Evolutionary conservation across 148 eudicot genomes (phyloP).

Genomic region (Chenopodium album): DNA sequence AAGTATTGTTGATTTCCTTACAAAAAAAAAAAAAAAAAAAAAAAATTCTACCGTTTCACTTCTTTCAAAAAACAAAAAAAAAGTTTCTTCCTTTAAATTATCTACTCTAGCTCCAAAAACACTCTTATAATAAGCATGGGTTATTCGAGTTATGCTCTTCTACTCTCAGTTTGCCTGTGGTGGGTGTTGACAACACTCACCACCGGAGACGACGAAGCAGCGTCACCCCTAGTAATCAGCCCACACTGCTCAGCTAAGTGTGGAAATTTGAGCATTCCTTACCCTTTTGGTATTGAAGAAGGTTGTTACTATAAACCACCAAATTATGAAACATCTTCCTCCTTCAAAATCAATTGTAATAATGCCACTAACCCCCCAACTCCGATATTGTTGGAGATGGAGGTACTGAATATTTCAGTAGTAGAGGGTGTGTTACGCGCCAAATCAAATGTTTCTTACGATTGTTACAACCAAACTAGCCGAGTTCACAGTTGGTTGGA

Average conservation of each 20-base stretch:
- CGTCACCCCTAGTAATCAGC: background rate
- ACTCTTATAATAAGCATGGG: too few species aligned
- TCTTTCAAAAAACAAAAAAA: too few species aligned
- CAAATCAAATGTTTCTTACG: background rate
- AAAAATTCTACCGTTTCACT: too few species aligned
- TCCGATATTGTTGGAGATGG: background rate
- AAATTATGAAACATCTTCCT: background rate
- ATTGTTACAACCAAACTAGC: background rate
- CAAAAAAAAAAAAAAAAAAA: too few species aligned
- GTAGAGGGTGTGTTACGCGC: background rate
- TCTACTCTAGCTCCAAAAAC: too few species aligned
- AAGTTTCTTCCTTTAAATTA: too few species aligned
- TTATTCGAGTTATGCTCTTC: too few species aligned
- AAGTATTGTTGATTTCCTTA: too few species aligned
- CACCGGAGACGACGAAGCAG: background rate
- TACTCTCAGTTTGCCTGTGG: too few species aligned
- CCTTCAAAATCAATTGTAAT: background rate
- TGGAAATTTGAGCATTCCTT: slow-evolving; percentile 24
- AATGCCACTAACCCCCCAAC: background rate
- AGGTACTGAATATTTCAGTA: background rate
- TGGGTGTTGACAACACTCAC: background rate
- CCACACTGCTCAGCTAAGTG: slow-evolving; percentile 18
- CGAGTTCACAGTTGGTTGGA: too few species aligned
- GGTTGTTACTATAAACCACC: slow-evolving; percentile 17
- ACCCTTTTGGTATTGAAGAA: slow-evolving; percentile 26